Base-by-base conservation (phyloP, 2,329 filamentous ascomycete genomes). In the Fusarium napiforme region DNA sequence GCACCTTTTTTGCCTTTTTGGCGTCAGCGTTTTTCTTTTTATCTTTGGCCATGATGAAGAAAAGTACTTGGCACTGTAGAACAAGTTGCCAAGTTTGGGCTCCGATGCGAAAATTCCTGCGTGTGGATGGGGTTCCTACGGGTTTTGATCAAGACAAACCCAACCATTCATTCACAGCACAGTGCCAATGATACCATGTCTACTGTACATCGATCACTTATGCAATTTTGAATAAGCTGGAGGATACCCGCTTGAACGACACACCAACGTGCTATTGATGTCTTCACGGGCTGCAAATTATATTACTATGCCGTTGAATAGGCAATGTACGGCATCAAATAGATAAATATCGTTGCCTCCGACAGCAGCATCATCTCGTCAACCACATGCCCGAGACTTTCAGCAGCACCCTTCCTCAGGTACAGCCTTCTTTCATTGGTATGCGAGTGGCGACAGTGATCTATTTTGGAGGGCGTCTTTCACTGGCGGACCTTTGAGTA, bases 1-100 rank as follows among this genome's bases (percentile, higher is more conserved):
- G 67, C 70, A 85, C 86, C 77, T 86, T 82, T 78, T 86, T 87
- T 43, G 86, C 85, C 80, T 87, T 87, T 77, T 88, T 88, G 74
- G 83, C 78, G 9, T 87, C 86, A 26, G 73, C 80, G 28, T 75
- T 77, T 75, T 87, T 87, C 75, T 87, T 88, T 77, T 88, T 88
- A 68, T 87, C 86, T 73, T 88, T 88, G 32, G 83, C 86, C 86
- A 87, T 87, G 59, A 66, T 65, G 36, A 43, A 18, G 21, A 34
- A 36, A n/a, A 19, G 43, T 43, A 30, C n/a, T 34, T 32, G 52
- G 62, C 39, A 56, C 57, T 45, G 63, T 50, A 50, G 53, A 30
- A 30, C 9, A 39, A 50, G 53, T 69, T 64, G 47, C 26, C 46
- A 66, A 58, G 57, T 45, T 73, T 59, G 65, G 59, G 46, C 50